A percentile compares a stretch with the other conserved stretches of the same genome.
Conservation (phyloP, 2,329 filamentous ascomycete species). For the Botryosphaeria agaves region DNA sequence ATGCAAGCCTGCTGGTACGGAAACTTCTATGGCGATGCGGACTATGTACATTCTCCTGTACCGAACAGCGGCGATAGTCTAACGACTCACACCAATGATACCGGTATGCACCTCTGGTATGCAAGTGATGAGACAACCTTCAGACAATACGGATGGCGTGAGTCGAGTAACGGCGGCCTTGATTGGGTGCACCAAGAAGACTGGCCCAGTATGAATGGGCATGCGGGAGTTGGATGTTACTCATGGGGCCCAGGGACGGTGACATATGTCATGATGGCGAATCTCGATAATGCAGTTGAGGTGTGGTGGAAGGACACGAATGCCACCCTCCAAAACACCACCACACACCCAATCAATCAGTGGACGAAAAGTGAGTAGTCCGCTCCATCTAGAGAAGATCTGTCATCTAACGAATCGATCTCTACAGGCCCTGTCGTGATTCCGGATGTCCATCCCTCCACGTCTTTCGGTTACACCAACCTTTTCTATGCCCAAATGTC, state of each 20-base stretch:
- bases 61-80: constrained; percentile 10
- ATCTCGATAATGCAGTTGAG: constrained; percentile 19
- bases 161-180: constrained; percentile 16
- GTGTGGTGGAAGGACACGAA: constrained; percentile 28
- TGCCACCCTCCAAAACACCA: constrained; percentile 11
- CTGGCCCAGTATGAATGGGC: constrained; percentile 22
- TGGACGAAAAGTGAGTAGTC: constrained; percentile 15
- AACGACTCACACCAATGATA: constrained; percentile 10
- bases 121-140: constrained; percentile 21
- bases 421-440: constrained; percentile 9
- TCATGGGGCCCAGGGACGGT: constrained; percentile 21
- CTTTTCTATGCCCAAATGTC: constrained; percentile 24
- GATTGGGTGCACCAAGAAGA: constrained; percentile 18
- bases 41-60: constrained; percentile 20
- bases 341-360: constrained; percentile 20
- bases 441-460: constrained; percentile 18
- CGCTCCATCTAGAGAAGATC: too few relatives aligned
- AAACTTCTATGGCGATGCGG: constrained; percentile 17
- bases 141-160: constrained; percentile 23
- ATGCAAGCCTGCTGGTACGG: constrained; percentile 22
- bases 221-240: constrained; percentile 27
- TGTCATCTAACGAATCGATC: too few relatives aligned
- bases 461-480: constrained; percentile 23
- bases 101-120: constrained; percentile 28
- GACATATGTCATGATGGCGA: constrained; percentile 26